Evolutionary conservation across 192 early-diverging fungal species (phyloP), one percentile per base, ranked within the genome.

Genomic region (Umbelopsis isabellina): DNA sequence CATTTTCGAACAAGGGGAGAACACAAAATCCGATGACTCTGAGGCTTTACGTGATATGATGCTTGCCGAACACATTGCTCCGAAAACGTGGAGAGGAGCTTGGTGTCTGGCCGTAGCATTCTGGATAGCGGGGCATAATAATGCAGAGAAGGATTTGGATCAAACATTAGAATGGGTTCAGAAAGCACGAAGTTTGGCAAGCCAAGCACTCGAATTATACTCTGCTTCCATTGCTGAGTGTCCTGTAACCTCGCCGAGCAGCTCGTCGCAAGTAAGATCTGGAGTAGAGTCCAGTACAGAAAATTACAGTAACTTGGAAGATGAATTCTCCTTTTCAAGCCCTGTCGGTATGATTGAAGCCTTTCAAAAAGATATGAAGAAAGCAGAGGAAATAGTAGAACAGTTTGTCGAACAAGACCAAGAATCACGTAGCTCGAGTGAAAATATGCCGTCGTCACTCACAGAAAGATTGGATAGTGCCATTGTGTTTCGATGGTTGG

Each of bases 91-190:
- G 72, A 15, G 53, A 48, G 66, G 51, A 7, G 30, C 33, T 13
- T 73, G 72, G 72, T 68, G 66, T 35, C 51, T 73, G 9, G 66
- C 72, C 0, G 66, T 73, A 12, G 65, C 66, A 30, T 55, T 58
- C 21, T 73, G 44, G 44, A 12, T 73, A 1, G 49, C 65, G 3
- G 49, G 44, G 8, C 66, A 51, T 37, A 46, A 30, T 8, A 61
- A 61, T 35, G 55, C 27, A 61, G 27, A 61, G 55, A 22, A 35
- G 0, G 55, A 61, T n/a, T 16, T 61, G 30, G 55, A 61, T 12
- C 55, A 61, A 61, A 61, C 55, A 25, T 18, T 25, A 49, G 49
- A 53, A 47, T 73, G 49, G 37, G 13, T 73, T 16, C 65, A 52
- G 12, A 61, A 68, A 23, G 49, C 72, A 6, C 21, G 30, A 8